Evolutionary conservation across 164 flowering plant species (phyloP).

Genomic region (Chimonanthus praecox): DNA sequence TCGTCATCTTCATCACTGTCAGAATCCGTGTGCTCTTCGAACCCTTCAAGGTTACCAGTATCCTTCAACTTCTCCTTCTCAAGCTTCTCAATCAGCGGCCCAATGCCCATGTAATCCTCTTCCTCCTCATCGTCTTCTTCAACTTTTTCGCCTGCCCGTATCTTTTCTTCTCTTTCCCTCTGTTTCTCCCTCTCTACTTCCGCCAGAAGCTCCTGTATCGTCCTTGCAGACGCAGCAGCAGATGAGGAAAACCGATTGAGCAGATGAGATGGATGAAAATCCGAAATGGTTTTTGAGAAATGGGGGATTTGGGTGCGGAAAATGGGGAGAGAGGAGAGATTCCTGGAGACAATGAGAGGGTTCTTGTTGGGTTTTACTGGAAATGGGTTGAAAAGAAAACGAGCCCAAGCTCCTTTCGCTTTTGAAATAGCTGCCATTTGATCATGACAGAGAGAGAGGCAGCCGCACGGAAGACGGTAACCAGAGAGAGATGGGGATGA

Average conservation of each 20-base stretch:
- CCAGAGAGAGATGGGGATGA: background rate
- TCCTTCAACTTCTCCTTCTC: conserved; percentile 45
- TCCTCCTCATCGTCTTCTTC: conserved; percentile 50
- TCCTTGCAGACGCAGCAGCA: conserved; percentile 8
- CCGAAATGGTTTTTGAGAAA: conserved; percentile 3
- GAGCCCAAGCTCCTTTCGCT: conserved; percentile 24
- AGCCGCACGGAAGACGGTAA: background rate
- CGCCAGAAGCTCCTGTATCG: conserved; percentile 35
- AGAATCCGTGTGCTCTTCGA: conserved; percentile 58
- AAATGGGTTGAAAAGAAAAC: conserved; percentile 21
- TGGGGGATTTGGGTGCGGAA: conserved; percentile 3
- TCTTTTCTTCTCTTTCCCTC: conserved; percentile 48
- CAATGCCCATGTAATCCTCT: conserved; percentile 66
- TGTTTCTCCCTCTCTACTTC: conserved; percentile 49
- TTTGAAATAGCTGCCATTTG: conserved; percentile 7
- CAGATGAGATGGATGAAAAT: background rate
- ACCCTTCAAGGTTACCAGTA: conserved; percentile 10
- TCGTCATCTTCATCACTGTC: conserved; percentile 59
- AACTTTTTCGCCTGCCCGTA: conserved; percentile 35
- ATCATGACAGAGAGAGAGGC: background rate
- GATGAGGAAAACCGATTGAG: conserved; percentile 6
- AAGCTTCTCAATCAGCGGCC: conserved; percentile 57
- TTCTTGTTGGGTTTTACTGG: conserved; percentile 14
- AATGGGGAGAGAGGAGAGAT: conserved; percentile 16
- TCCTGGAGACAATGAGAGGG: conserved; percentile 12